Conservation (phyloP, 768 basidiomycete genomes). For the Lentinula edodes region DNA sequence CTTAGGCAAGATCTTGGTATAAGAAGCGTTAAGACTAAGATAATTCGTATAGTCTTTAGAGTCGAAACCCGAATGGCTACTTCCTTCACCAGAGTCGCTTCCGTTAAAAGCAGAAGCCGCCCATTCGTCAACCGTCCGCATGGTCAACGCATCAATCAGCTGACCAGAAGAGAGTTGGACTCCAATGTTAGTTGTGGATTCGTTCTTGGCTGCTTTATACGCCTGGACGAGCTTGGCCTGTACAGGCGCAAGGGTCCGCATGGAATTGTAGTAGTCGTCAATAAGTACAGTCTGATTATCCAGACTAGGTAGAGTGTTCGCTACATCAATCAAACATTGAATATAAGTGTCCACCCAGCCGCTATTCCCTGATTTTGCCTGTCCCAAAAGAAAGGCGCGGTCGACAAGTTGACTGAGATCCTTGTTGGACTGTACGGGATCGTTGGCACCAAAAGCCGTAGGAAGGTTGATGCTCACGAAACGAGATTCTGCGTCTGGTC, state of each 20-base stretch:
- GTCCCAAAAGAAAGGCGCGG: background rate
- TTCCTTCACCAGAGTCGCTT: background rate
- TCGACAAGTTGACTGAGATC: slow-evolving; percentile 1
- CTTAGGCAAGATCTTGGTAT: background rate
- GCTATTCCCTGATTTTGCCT: background rate
- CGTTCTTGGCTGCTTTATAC: background rate
- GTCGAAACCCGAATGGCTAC: background rate
- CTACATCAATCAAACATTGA: background rate
- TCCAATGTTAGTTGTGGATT: background rate
- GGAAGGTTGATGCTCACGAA: background rate
- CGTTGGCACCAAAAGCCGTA: background rate
- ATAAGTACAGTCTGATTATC: background rate
- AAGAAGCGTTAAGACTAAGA: background rate
- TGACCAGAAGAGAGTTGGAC: background rate
- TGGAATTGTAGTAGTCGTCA: background rate
- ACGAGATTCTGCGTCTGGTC: background rate
- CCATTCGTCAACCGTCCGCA: slow-evolving; percentile 1
- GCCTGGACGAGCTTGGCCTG: slow-evolving; percentile 1
- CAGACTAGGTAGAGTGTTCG: background rate
- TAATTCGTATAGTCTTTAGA: background rate
- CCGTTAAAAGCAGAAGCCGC: background rate
- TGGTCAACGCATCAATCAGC: background rate
- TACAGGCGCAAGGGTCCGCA: background rate
- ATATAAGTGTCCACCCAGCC: slow-evolving; percentile 5
- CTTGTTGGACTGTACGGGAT: background rate